A percentile compares a stretch with the other conserved stretches of the same genome.
Conservation (phyloP, 352 stramenopile species). For the Pythium catenulatum region DNA sequence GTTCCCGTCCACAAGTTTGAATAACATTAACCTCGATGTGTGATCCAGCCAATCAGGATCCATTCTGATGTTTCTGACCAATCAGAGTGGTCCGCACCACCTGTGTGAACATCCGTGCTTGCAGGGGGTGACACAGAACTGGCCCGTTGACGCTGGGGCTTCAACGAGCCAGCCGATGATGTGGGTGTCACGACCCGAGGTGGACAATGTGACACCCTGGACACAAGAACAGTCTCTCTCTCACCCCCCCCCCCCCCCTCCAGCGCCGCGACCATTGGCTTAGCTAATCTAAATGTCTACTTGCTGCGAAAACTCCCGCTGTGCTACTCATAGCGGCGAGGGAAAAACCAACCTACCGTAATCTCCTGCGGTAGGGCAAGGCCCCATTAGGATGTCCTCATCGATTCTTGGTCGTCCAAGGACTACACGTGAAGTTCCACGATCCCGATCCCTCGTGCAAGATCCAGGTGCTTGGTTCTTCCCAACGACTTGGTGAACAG, state of each 20-base stretch:
- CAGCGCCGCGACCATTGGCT: neutral
- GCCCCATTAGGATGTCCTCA: too few species aligned
- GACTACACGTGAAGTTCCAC: neutral
- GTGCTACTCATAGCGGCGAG: neutral
- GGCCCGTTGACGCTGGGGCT: neutral
- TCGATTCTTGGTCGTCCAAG: too few species aligned
- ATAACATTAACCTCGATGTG: neutral
- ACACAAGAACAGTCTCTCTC: neutral
- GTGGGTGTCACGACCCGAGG: neutral
- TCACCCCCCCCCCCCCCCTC: slow-evolving; percentile 37
- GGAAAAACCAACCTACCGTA: slow-evolving; percentile 41
- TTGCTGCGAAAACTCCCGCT: neutral
- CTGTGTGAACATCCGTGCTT: neutral
- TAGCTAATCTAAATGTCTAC: neutral
- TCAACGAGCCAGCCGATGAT: neutral
- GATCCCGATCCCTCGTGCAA: slow-evolving; percentile 33
- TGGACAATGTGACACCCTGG: neutral
- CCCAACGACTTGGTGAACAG: slow-evolving; percentile 54
- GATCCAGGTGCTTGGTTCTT: slow-evolving; percentile 50
- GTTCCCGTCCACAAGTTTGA: neutral
- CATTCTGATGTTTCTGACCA: slow-evolving; percentile 5
- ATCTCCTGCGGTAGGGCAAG: too few species aligned
- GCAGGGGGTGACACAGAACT: too few species aligned
- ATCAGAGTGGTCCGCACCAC: neutral
- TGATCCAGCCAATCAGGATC: neutral